Conservation (phyloP, 1,284 basidiomycete genomes). For the Cerrena zonata region DNA sequence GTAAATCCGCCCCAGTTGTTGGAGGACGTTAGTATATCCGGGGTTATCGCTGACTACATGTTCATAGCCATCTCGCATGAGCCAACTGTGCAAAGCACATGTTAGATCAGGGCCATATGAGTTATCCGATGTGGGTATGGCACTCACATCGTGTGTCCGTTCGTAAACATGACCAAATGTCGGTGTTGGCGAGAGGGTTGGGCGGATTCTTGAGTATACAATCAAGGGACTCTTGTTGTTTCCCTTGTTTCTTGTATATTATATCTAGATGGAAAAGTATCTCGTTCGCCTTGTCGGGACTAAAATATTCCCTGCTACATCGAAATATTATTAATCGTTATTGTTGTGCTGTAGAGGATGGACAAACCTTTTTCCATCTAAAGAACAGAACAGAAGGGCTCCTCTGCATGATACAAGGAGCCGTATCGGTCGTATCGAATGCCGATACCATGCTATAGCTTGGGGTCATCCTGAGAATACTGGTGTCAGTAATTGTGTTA, state of each 20-base stretch:
- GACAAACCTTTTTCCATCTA: constrained; percentile 87
- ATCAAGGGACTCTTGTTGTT: constrained; percentile 96
- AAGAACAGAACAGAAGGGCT: constrained; percentile 94
- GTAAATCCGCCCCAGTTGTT: constrained; percentile 96
- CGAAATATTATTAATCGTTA: constrained; percentile 38
- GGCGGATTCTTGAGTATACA: constrained; percentile 94
- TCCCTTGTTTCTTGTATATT: constrained; percentile 98
- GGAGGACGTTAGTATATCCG: constrained; percentile 92
- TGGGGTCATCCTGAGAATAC: constrained; percentile 75
- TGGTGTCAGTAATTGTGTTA: constrained; percentile 16
- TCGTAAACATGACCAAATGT: constrained; percentile 97
- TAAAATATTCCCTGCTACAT: constrained; percentile 29
- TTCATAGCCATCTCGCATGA: constrained; percentile 83
- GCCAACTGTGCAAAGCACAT: constrained; percentile 52
- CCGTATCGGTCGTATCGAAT: constrained; percentile 98
- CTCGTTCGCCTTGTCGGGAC: constrained; percentile 99
- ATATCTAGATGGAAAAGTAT: constrained; percentile 97
- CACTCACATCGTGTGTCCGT: constrained; percentile 85
- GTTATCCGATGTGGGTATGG: constrained; percentile 2
- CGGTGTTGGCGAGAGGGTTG: constrained; percentile 89
- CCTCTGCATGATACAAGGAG: constrained; percentile 96
- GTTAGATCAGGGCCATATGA: constrained; percentile 4
- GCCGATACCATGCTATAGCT: constrained; percentile 99
- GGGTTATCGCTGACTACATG: constrained; percentile 93
- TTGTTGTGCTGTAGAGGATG: constrained; percentile 11